Percentiles rank a stretch among this genome's conserved stretches.
phyloP scores from a whole-genome alignment of 73 alveolate genomes.

The Uronychia binucleata region DNA sequence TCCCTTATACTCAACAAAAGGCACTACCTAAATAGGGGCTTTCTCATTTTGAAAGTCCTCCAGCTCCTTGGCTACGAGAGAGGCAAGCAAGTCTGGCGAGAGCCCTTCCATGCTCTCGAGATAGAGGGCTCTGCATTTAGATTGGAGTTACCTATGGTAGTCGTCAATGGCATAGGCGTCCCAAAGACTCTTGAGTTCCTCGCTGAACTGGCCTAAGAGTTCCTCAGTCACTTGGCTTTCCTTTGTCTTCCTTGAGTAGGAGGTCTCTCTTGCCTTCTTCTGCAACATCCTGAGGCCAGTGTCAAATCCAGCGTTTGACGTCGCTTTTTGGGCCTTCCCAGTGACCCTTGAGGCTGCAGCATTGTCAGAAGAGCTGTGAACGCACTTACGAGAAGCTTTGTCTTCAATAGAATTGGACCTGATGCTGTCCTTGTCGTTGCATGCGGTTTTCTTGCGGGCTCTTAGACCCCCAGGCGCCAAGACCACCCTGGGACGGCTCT shows the following conservation, averaged over 20 bases:
- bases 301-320: neutral
- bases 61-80: slow-evolving; percentile 60
- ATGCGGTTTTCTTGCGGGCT: neutral
- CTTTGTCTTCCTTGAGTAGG: slow-evolving; percentile 7
- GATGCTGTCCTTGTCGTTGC: neutral
- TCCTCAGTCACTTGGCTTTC: slow-evolving; percentile 12
- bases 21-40: slow-evolving; percentile 65
- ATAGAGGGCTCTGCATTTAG: slow-evolving; percentile 5
- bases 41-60: slow-evolving; percentile 48
- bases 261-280: slow-evolving; percentile 9
- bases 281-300: neutral
- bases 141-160: slow-evolving; percentile 17
- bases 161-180: slow-evolving; percentile 39
- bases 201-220: slow-evolving; percentile 11
- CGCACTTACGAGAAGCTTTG: neutral
- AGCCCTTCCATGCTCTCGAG: slow-evolving; percentile 38
- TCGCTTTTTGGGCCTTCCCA: too few relatives aligned
- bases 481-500: neutral
- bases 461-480: neutral
- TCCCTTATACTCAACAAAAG: too few relatives aligned
- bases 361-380: neutral
- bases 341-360: neutral
- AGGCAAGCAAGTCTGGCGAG: slow-evolving; percentile 24
- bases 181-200: slow-evolving; percentile 38
- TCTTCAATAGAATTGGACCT: slow-evolving; percentile 5